phyloP scores from a whole-genome alignment of 108 stramenopile species.

The Discostella pseudostelligera region DNA sequence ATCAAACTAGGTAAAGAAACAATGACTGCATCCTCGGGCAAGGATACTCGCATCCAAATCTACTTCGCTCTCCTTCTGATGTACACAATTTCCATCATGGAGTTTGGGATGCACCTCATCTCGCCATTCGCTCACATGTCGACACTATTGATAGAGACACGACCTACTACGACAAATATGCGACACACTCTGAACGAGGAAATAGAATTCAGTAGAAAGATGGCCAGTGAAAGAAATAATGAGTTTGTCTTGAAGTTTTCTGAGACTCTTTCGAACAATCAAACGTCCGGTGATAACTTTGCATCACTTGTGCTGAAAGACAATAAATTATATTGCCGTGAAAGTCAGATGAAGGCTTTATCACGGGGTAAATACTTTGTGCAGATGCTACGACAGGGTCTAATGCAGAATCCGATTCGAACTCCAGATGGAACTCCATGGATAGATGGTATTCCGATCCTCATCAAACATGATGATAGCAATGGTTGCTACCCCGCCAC shows the following conservation, averaged over 20 bases:
- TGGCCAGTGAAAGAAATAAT: neutral
- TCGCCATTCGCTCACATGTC: neutral
- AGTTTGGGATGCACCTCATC: neutral
- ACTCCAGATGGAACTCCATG: neutral
- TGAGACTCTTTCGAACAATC: constrained; percentile 8
- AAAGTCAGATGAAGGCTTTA: constrained; percentile 27
- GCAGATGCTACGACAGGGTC: constrained; percentile 35
- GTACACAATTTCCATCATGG: neutral
- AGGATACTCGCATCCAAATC: neutral
- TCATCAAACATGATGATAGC: constrained; percentile 47
- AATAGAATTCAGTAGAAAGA: neutral
- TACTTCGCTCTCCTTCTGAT: neutral
- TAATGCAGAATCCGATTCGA: constrained; percentile 1
- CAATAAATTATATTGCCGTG: constrained; percentile 37
- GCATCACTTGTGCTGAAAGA: constrained; percentile 31
- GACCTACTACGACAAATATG: neutral
- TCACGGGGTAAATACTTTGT: constrained; percentile 38
- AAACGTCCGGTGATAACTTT: constrained; percentile 2
- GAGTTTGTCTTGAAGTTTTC: constrained; percentile 16
- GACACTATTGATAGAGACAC: neutral
- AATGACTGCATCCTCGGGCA: neutral
- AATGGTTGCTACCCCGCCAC: constrained; percentile 39
- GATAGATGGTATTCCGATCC: constrained; percentile 15
- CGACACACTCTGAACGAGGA: neutral
- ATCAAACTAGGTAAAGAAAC: no score